Conservation (phyloP, 306 rosid species). For the Cucumis cinereus region DNA sequence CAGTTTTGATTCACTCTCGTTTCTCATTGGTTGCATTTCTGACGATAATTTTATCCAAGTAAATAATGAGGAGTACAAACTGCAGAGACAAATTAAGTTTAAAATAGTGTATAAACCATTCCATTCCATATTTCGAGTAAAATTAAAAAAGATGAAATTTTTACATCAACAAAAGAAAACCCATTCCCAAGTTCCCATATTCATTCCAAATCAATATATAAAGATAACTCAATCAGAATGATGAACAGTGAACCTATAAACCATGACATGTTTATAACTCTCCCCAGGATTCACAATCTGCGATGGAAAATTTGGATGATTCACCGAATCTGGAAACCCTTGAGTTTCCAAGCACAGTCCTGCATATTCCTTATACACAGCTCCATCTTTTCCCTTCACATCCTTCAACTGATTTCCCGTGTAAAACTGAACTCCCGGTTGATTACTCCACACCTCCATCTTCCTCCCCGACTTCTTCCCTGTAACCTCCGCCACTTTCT, state of each 20-base stretch:
- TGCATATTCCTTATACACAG: slow-evolving; percentile 14
- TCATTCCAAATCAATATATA: neutral
- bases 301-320: slow-evolving; percentile 39
- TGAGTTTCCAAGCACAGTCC: slow-evolving; percentile 51
- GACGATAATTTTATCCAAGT: too few species aligned
- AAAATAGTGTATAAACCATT: too few species aligned
- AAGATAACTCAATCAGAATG: neutral
- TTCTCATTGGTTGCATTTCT: too few species aligned
- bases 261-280: slow-evolving; percentile 39
- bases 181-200: too few species aligned
- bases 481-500: slow-evolving; percentile 23
- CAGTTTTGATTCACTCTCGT: too few species aligned
- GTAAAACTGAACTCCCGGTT: slow-evolving; percentile 48
- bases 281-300: slow-evolving; percentile 45
- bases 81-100: too few species aligned
- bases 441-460: slow-evolving; percentile 56
- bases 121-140: too few species aligned
- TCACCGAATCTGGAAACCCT: slow-evolving; percentile 52
- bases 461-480: slow-evolving; percentile 43
- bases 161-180: too few species aligned
- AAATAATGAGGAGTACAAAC: too few species aligned
- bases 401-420: slow-evolving; percentile 25
- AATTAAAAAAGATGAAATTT: too few species aligned
- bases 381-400: slow-evolving; percentile 39
- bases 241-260: slow-evolving; percentile 34